Conservation (phyloP, 2,329 filamentous ascomycete genomes). For the Ceratocystis harringtonii region DNA sequence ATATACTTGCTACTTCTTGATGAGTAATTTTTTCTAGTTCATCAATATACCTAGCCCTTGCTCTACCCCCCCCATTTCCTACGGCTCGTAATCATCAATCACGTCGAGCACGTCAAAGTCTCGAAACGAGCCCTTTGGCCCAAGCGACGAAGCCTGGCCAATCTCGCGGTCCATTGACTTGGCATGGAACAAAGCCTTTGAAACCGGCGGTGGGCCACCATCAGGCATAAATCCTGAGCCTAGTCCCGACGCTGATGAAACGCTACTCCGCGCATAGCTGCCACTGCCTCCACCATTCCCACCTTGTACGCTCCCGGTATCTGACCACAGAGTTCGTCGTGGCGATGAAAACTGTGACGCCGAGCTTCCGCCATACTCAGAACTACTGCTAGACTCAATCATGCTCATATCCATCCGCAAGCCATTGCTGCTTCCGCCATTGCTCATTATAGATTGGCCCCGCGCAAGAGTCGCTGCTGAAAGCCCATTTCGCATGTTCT, state of each 20-base stretch:
- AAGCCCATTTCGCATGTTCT: slow-evolving; percentile 13
- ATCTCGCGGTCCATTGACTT: not conserved
- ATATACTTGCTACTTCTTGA: no score
- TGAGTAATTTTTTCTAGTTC: no score
- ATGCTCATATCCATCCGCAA: slow-evolving; percentile 20
- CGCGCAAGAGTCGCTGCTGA: not conserved
- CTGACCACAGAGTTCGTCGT: slow-evolving; percentile 10
- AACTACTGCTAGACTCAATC: slow-evolving; percentile 16
- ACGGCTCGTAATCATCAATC: slow-evolving; percentile 21
- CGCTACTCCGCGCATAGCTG: slow-evolving; percentile 17
- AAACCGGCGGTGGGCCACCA: slow-evolving; percentile 18
- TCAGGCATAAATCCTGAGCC: slow-evolving; percentile 14
- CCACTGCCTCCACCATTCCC: slow-evolving; percentile 10
- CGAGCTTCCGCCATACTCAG: slow-evolving; percentile 8
- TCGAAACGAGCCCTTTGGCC: slow-evolving; percentile 21
- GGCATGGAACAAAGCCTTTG: not conserved
- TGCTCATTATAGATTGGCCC: not conserved
- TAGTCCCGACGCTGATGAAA: slow-evolving; percentile 11
- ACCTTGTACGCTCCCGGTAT: slow-evolving; percentile 10
- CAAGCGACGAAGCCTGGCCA: slow-evolving; percentile 20
- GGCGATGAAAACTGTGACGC: slow-evolving; percentile 6
- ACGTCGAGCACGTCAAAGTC: slow-evolving; percentile 27
- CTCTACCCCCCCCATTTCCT: not conserved
- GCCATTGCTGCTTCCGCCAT: not conserved
- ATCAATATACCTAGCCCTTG: not conserved